Percentiles rank a stretch among this genome's conserved stretches.
Evolutionary conservation across 73 alveolate species (phyloP).

Genomic region (Paramecium biaurelia): DNA sequence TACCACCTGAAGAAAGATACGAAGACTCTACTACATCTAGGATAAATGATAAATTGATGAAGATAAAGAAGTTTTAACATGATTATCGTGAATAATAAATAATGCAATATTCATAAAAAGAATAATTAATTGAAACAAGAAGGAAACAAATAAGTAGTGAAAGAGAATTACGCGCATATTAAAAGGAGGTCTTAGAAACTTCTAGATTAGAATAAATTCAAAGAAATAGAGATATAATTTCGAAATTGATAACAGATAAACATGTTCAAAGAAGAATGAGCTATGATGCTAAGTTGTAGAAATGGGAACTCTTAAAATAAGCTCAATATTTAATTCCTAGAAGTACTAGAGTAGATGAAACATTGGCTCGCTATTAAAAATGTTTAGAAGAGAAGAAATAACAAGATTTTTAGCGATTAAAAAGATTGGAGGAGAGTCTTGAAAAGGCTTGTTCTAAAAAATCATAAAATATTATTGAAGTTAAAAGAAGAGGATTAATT

Average conservation of each 20-base stretch:
- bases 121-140: not conserved
- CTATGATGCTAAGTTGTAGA: not conserved
- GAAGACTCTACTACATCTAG: not conserved
- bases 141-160: not conserved
- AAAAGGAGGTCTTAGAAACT: not conserved
- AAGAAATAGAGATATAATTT: not conserved
- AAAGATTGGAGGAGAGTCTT: not conserved
- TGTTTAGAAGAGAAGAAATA: not conserved
- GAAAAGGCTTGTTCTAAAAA: not conserved
- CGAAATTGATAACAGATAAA: not conserved
- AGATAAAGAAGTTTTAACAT: not conserved
- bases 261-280: not conserved
- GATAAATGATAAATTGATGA: not conserved
- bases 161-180: not conserved
- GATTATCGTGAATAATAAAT: not conserved
- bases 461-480: not conserved
- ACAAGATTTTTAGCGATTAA: not conserved
- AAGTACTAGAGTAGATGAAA: conserved; percentile 20
- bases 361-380: not conserved
- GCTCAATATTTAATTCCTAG: not conserved
- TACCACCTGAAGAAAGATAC: not conserved
- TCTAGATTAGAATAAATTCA: not conserved
- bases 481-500: not conserved
- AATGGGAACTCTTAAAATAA: not conserved
- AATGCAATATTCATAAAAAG: not conserved